Evolutionary conservation across 306 rosid genomes (phyloP), one percentile per base, ranked within the genome.

Genomic region (Acmispon strigosus): DNA sequence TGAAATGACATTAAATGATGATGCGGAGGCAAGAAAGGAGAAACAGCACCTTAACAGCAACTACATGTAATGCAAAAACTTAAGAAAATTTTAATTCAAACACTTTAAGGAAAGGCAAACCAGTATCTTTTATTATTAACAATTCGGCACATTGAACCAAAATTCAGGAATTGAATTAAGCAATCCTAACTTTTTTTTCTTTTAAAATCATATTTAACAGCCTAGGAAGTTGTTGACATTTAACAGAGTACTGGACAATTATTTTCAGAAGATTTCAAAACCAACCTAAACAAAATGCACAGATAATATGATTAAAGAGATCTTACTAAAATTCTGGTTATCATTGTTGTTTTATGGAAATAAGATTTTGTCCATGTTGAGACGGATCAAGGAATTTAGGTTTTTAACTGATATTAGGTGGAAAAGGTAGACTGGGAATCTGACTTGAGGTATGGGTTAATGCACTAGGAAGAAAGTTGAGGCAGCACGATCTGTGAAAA

Each of bases 11-110:
- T 66, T 49, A 24, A 57, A 55, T 37, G 51, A 17, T 22, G 47
- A 56, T 19, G 6, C 8, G 17, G 20, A 10, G 3, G 55, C 18
- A 62, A 49, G 32, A 54, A 10, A 27, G 24, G 50, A 15, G 3
- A 41, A 66, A 52, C n/a, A 60, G 55, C 56, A 50, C 48, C 52
- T 48, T 15, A 65, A 78, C 54, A 15, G 65, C 48, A 75, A 75
- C 52, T 76, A 75, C 59, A 52, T 56, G 37, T 47, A 60, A 60
- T 42, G 74, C 70, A 63, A 20, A 63, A 24, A 51, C 34, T 34
- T 15, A n/a, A 44, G 18, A 19, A 62, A 48, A 57, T 36, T n/a
- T 43, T 55, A 56, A 54, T 54, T 47, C 53, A 37, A 36, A 52
- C 16, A 64, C 37, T 69, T 69, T 8, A 45, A 17, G 53, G n/a